phyloP scores from a whole-genome alignment of 129 eudicot species.

The Chrysanthemum makinoi region DNA sequence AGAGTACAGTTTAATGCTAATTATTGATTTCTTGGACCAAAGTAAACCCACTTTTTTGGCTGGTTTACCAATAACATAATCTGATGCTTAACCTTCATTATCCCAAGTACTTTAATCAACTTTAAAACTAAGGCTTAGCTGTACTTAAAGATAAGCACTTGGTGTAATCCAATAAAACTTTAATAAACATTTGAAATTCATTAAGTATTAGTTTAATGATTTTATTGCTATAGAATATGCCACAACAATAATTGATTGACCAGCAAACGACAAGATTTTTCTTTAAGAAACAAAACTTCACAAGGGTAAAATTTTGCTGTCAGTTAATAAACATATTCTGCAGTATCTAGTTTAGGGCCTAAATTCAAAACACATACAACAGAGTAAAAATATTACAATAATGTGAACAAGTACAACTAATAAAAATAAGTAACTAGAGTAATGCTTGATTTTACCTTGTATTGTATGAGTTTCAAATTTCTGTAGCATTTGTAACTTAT shows the following conservation, averaged over 20 bases:
- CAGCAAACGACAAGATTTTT: conserved; percentile 20
- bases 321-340: background rate
- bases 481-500: too few relatives aligned
- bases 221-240: conserved; percentile 30
- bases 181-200: conserved; percentile 23
- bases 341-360: conserved; percentile 6
- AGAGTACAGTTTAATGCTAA: conserved; percentile 25
- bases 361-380: background rate
- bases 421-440: background rate
- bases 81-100: conserved; percentile 35
- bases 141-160: conserved; percentile 34
- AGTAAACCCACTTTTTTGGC: conserved; percentile 34
- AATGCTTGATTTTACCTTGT: background rate
- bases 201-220: conserved; percentile 14
- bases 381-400: background rate
- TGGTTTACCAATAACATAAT: conserved; percentile 32
- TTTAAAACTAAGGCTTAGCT: conserved; percentile 35
- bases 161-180: conserved; percentile 30
- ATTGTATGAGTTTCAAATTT: too few relatives aligned
- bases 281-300: conserved; percentile 13
- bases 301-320: conserved; percentile 15
- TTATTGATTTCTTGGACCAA: conserved; percentile 35
- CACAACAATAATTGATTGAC: conserved; percentile 24
- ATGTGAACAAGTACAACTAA: background rate
- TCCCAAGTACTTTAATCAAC: conserved; percentile 33